phyloP scores from a whole-genome alignment of 2,329 filamentous ascomycete species.

The Fusarium penzigii region DNA sequence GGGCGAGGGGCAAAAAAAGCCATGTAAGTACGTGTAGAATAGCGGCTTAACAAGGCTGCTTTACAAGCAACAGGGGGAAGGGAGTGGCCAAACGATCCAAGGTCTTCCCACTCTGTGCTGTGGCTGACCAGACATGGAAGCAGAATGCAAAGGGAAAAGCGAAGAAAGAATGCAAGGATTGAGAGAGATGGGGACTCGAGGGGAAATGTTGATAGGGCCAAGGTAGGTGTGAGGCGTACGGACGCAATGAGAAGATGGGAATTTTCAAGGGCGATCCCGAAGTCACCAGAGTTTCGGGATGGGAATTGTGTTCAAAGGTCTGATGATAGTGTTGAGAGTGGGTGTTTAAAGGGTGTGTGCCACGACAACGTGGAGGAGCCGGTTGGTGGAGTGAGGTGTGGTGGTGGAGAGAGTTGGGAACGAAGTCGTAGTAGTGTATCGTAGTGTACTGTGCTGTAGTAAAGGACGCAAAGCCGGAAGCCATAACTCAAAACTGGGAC shows the following conservation, averaged over 20 bases:
- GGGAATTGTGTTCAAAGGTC: conserved; percentile 11
- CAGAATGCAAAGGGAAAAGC: conserved; percentile 14
- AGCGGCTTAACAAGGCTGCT: conserved; percentile 3
- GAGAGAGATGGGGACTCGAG: conserved; percentile 15
- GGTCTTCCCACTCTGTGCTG: conserved; percentile 16
- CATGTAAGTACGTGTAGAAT: conserved; percentile 1
- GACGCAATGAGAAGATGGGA: conserved; percentile 21
- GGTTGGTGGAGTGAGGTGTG: conserved; percentile 3
- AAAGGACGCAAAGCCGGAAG: too few species aligned
- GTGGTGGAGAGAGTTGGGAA: conserved; percentile 6
- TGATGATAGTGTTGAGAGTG: not conserved
- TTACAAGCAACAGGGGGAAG: conserved; percentile 16
- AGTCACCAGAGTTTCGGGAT: conserved; percentile 21
- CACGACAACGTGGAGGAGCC: conserved; percentile 11
- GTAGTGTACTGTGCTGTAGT: too few species aligned
- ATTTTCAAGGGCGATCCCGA: conserved; percentile 24
- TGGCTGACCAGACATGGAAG: conserved; percentile 23
- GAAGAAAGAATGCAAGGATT: conserved; percentile 20
- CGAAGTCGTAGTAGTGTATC: conserved; percentile 4
- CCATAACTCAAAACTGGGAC: too few species aligned
- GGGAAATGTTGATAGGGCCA: conserved; percentile 20
- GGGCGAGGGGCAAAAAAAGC: conserved; percentile 22
- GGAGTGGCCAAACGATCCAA: conserved; percentile 25
- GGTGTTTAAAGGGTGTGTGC: not conserved
- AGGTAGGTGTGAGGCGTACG: conserved; percentile 23